Conservation (phyloP, 495 filamentous ascomycete species). For the Aspergillus conjunctus region DNA sequence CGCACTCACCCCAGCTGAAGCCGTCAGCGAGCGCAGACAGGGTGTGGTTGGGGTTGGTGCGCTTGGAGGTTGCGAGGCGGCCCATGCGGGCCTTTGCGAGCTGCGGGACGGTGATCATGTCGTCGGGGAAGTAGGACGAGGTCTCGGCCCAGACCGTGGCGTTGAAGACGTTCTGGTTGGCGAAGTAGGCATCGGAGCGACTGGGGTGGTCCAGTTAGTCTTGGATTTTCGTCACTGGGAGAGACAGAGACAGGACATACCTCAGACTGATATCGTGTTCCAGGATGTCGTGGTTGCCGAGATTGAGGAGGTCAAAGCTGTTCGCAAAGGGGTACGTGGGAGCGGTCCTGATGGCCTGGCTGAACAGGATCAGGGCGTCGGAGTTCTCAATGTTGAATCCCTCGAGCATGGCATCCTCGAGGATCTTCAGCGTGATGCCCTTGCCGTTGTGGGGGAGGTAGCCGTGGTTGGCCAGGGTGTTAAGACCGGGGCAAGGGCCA, state of each 20-base stretch:
- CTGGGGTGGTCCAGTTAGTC: neutral
- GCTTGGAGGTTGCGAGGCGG: slow-evolving; percentile 20
- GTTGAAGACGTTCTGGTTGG: slow-evolving; percentile 22
- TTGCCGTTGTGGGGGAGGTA: slow-evolving; percentile 49
- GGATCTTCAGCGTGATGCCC: slow-evolving; percentile 17
- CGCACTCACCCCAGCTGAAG: slow-evolving; percentile 25
- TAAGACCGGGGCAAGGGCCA: slow-evolving; percentile 50
- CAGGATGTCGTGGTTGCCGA: slow-evolving; percentile 17
- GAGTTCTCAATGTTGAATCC: slow-evolving; percentile 20
- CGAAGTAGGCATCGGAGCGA: slow-evolving; percentile 22
- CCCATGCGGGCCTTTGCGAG: slow-evolving; percentile 20
- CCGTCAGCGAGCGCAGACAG: slow-evolving; percentile 18
- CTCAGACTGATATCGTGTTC: slow-evolving; percentile 23
- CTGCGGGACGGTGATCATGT: slow-evolving; percentile 22
- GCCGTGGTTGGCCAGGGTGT: slow-evolving; percentile 58
- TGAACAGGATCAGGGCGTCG: slow-evolving; percentile 17
- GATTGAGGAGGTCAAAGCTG: slow-evolving; percentile 16
- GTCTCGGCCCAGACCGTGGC: slow-evolving; percentile 23
- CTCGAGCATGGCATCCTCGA: slow-evolving; percentile 21
- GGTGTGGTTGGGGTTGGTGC: slow-evolving; percentile 14
- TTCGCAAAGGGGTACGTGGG: slow-evolving; percentile 2
- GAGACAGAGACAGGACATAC: neutral
- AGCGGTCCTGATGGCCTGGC: slow-evolving; percentile 17
- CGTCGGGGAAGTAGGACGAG: slow-evolving; percentile 20
- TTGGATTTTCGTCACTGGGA: neutral